Conservation (phyloP, 768 basidiomycete genomes). For the Pilatotrama ljubarskyi region DNA sequence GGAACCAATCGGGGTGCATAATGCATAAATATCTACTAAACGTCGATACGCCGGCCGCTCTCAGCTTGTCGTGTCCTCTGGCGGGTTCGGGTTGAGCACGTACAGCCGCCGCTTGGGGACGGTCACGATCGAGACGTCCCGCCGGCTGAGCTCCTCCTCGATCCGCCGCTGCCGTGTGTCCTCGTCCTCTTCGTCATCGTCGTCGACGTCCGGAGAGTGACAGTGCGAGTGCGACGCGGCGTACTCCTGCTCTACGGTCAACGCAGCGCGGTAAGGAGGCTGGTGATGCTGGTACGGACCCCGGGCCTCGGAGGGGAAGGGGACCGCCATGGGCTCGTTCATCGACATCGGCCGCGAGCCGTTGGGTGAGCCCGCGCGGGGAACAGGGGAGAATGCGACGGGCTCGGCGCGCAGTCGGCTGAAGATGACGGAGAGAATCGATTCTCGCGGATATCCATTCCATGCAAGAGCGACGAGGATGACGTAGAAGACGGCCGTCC, state of each 20-base stretch:
- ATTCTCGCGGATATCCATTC: constrained; percentile 56
- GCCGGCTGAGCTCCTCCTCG: constrained; percentile 78
- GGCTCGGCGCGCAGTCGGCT: constrained; percentile 43
- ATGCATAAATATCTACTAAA: constrained; percentile 15
- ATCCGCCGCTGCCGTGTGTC: constrained; percentile 71
- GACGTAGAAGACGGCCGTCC: constrained; percentile 59
- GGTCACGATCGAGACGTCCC: constrained; percentile 80
- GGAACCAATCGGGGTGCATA: constrained; percentile 19
- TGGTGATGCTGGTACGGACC: constrained; percentile 73
- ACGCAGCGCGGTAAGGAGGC: constrained; percentile 52
- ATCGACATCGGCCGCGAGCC: constrained; percentile 42
- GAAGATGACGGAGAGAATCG: constrained; percentile 53
- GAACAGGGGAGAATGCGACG: constrained; percentile 34
- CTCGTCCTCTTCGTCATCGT: constrained; percentile 75
- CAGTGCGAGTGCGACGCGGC: constrained; percentile 37
- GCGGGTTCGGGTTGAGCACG: constrained; percentile 59
- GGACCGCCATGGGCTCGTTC: constrained; percentile 42
- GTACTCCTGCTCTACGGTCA: constrained; percentile 41
- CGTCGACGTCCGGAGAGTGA: constrained; percentile 54
- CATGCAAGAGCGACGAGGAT: constrained; percentile 55
- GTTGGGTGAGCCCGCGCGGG: constrained; percentile 21
- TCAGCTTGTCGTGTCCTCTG: constrained; percentile 29
- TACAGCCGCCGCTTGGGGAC: constrained; percentile 74
- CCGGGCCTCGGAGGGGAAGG: constrained; percentile 43
- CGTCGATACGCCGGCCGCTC: background rate